Conservation (phyloP, 495 filamentous ascomycete species). For the Cercophora scortea region DNA sequence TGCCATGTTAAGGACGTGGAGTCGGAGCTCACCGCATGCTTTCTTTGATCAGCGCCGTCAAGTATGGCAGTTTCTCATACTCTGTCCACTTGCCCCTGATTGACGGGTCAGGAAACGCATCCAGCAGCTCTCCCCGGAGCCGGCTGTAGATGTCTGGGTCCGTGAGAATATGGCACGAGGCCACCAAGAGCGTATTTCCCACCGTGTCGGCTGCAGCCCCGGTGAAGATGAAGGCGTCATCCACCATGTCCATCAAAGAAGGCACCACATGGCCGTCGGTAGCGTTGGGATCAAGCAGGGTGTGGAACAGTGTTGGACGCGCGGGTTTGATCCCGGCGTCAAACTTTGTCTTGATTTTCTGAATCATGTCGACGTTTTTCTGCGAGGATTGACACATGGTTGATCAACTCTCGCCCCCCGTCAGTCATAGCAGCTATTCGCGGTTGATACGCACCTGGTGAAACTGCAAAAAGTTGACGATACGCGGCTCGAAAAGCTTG, state of each 20-base stretch:
- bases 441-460: neutral
- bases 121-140: slow-evolving; percentile 24
- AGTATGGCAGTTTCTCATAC: slow-evolving; percentile 26
- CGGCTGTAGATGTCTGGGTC: slow-evolving; percentile 23
- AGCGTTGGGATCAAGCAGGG: neutral
- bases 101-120: slow-evolving; percentile 24
- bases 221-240: slow-evolving; percentile 5
- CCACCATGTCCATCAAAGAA: neutral
- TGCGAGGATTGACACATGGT: too few species aligned
- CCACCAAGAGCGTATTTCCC: slow-evolving; percentile 30
- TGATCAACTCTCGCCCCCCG: too few species aligned
- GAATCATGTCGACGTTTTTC: neutral
- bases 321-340: neutral
- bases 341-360: neutral
- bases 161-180: slow-evolving; percentile 23
- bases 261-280: neutral
- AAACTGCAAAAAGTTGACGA: neutral
- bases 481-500: too few species aligned
- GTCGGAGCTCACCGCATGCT: slow-evolving; percentile 2
- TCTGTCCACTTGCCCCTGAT: slow-evolving; percentile 2
- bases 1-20: neutral
- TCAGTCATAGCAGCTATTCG: too few species aligned
- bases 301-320: slow-evolving; percentile 7
- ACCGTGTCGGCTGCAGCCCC: slow-evolving; percentile 33
- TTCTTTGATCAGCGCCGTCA: slow-evolving; percentile 27